Percentiles rank a stretch among this genome's conserved stretches.
phyloP scores from a whole-genome alignment of 768 basidiomycete species.

The Phlebiopsis flavidoalba region DNA sequence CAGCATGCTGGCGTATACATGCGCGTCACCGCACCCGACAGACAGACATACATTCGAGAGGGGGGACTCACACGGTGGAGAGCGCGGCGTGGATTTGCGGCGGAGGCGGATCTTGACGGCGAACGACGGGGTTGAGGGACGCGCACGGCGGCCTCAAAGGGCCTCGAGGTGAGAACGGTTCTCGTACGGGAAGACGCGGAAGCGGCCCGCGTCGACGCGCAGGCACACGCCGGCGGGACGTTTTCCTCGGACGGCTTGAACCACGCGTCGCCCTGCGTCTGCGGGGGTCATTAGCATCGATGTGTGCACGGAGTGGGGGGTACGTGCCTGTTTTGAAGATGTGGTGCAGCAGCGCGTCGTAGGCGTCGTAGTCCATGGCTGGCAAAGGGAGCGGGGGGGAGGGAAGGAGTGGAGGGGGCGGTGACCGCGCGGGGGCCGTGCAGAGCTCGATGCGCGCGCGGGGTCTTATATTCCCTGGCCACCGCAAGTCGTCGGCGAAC shows the following conservation, averaged over 20 bases:
- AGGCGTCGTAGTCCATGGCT: conserved; percentile 72
- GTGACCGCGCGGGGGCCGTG: neutral
- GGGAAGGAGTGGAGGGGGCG: neutral
- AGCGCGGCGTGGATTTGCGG: conserved; percentile 79
- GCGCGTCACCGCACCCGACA: too few species aligned
- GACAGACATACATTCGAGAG: too few species aligned
- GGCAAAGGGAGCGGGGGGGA: neutral
- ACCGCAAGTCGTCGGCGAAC: neutral
- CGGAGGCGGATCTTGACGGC: conserved; percentile 77
- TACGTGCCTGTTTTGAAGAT: conserved; percentile 67
- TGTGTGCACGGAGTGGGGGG: neutral
- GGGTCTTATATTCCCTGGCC: neutral
- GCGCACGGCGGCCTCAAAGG: conserved; percentile 77
- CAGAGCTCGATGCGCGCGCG: neutral
- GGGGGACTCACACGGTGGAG: conserved; percentile 26
- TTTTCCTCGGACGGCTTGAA: conserved; percentile 84
- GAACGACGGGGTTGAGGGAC: conserved; percentile 76
- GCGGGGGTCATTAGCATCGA: conserved; percentile 16
- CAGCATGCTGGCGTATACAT: too few species aligned
- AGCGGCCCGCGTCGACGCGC: conserved; percentile 60
- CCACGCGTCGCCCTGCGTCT: conserved; percentile 84
- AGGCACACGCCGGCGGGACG: conserved; percentile 75
- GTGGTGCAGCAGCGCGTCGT: conserved; percentile 75
- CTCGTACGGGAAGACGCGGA: conserved; percentile 83
- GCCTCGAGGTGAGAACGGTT: conserved; percentile 69